These are phyloP conservation scores for Stenogyne calaminthoides DNA, from an alignment of 305 asterid genomes.

Conservation along the genomic window DNA sequence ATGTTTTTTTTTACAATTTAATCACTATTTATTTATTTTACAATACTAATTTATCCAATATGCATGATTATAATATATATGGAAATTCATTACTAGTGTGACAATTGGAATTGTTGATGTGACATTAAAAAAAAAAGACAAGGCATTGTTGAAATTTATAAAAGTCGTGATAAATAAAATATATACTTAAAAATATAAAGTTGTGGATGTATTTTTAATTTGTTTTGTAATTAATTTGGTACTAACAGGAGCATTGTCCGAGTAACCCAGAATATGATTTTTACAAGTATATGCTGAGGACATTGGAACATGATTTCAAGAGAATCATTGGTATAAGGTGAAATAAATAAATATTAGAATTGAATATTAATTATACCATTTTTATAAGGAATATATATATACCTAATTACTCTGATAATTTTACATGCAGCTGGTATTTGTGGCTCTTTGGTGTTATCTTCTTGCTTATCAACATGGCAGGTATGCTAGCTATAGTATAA, in stretches of 20 bases:
- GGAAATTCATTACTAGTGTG: too few species aligned
- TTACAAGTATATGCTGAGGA: conserved; percentile 71
- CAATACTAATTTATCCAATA: too few species aligned
- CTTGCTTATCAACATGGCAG: conserved; percentile 77
- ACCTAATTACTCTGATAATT: neutral
- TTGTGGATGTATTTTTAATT: neutral
- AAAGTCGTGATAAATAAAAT: neutral
- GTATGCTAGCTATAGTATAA: too few species aligned
- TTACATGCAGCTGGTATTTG: conserved; percentile 68
- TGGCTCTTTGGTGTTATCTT: conserved; percentile 86
- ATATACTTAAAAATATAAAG: neutral
- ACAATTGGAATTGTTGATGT: too few species aligned
- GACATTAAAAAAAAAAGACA: too few species aligned
- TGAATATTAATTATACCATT: neutral
- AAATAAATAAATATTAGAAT: conserved; percentile 20
- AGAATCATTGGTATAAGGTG: conserved; percentile 85
- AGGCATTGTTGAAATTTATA: too few species aligned
- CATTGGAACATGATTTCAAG: conserved; percentile 79
- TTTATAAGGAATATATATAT: neutral
- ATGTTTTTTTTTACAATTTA: too few species aligned
- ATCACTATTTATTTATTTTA: too few species aligned
- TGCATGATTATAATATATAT: neutral
- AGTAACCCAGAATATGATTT: conserved; percentile 52
- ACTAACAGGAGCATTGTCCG: conserved; percentile 80
- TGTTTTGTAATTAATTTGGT: too few species aligned